phyloP scores from a whole-genome alignment of 169 alveolate species.

The Eimeria praecox region DNA sequence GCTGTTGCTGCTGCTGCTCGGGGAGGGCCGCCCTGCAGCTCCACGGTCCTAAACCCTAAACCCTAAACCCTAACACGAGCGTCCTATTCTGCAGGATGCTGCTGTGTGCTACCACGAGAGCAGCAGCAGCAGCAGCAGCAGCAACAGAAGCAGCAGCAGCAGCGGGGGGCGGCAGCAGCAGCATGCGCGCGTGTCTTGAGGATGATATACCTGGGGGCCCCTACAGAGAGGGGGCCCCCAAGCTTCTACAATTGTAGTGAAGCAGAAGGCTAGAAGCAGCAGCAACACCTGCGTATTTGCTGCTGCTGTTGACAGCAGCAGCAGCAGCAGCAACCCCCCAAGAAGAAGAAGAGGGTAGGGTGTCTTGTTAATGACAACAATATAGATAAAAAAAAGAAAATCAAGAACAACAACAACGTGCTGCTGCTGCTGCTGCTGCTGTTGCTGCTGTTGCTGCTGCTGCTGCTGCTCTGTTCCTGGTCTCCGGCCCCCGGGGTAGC shows the following conservation, averaged over 20 bases:
- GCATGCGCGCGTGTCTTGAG: neutral
- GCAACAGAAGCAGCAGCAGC: neutral
- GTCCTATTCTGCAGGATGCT: neutral
- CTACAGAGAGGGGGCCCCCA: neutral
- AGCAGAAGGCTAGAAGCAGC: neutral
- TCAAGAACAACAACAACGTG: neutral
- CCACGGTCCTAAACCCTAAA: neutral
- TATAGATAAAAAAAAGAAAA: neutral
- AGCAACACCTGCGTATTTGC: neutral
- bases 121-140: neutral
- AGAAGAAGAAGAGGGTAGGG: neutral
- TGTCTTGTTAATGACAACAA: neutral
- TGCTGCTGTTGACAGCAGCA: neutral
- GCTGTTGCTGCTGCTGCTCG: slow-evolving; percentile 29
- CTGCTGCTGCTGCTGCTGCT: neutral
- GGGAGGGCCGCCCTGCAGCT: neutral
- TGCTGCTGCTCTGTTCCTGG: neutral
- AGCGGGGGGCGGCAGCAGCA: no score
- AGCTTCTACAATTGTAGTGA: neutral
- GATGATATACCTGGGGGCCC: neutral
- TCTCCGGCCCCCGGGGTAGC: neutral
- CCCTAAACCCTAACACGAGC: neutral
- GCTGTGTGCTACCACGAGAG: neutral
- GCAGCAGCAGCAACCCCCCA: neutral
- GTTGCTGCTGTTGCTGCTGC: neutral